A percentile compares a stretch with the other conserved stretches of the same genome.
Conservation (phyloP, 192 early-diverging fungal genomes). For the Dimargaris xerosporica region DNA sequence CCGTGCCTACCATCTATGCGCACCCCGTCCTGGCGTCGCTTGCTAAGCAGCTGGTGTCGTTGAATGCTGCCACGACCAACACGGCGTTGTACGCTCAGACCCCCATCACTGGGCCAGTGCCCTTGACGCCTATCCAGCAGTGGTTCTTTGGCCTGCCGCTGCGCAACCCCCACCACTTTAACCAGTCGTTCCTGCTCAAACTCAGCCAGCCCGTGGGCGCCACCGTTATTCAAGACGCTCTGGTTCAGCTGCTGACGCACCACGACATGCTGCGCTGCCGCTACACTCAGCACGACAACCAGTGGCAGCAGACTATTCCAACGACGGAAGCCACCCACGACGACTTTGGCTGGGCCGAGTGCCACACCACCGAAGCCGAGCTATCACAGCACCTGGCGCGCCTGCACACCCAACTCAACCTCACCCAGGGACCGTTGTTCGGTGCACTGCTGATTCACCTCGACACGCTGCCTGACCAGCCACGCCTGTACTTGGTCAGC, state of each 20-base stretch:
- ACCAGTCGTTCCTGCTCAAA: conserved; percentile 5
- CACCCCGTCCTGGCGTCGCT: background rate
- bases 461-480: conserved; percentile 4
- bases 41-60: too few relatives aligned
- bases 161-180: background rate
- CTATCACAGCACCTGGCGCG: background rate
- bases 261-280: conserved; percentile 6
- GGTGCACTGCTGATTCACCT: background rate
- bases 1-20: background rate
- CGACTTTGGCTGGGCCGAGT: background rate
- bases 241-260: background rate
- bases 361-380: background rate
- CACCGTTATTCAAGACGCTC: background rate
- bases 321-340: background rate
- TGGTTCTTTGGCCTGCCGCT: conserved; percentile 5
- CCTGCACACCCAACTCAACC: background rate
- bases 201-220: background rate
- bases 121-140: conserved; percentile 6
- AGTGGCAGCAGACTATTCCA: background rate
- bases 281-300: background rate
- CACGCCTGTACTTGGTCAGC: conserved; percentile 13
- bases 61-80: background rate
- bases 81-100: background rate
- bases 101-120: background rate
- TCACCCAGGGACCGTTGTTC: background rate